Base-by-base conservation (phyloP, 2,329 filamentous ascomycete species). In the Ophiostoma himal-ulmi region DNA sequence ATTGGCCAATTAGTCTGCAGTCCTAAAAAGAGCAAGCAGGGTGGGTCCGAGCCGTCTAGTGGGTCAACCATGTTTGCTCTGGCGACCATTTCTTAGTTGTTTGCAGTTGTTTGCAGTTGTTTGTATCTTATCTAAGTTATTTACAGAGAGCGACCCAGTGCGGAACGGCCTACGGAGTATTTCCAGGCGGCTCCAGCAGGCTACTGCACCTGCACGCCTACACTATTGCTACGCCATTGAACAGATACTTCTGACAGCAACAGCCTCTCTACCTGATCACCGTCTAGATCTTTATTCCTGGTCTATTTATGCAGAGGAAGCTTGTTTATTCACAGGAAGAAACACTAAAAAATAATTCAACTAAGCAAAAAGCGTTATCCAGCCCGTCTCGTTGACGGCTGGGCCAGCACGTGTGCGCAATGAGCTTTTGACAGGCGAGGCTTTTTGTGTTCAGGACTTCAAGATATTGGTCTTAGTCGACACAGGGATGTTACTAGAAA, bases 1-100 rank as follows among this genome's bases (percentile, higher is more conserved):
- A 72, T 72, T 70, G 71, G 69, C 52, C 68, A 69, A 69, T 71
- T 11, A 26, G n/a, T 13, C 34, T 6, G 11, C 20, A 65, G 34
- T 64, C 60, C 34, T 34, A 64, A 34, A 36, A n/a, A 36, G 22
- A 36, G 57, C 57, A 54, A 54, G 52, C n/a, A 17, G 57, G 17
- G 60, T 64, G 60, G 30, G 11, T 7, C 30, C 17, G 30, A 64
- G 60, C 60, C 60, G 60, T 64, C 60, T 22, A 36, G 30, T 57
- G 52, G 52, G 52, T 11, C 22, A 26, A 22, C 22, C 52, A 26
- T 57, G 52, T 14, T 30, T 57, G 52, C 52, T 57, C 52, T 57
- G 22, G 52, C 52, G 52, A 57, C 52, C 52, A 57, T 26, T 20
- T 48, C 37, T 11, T 5, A 37, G 36, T 8, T 37, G 5, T 10